Percentiles rank a stretch among this genome's conserved stretches.
These are phyloP conservation scores for Bruguiera hainesii DNA, from an alignment of 441 rosid species.

Conservation along the genomic window DNA sequence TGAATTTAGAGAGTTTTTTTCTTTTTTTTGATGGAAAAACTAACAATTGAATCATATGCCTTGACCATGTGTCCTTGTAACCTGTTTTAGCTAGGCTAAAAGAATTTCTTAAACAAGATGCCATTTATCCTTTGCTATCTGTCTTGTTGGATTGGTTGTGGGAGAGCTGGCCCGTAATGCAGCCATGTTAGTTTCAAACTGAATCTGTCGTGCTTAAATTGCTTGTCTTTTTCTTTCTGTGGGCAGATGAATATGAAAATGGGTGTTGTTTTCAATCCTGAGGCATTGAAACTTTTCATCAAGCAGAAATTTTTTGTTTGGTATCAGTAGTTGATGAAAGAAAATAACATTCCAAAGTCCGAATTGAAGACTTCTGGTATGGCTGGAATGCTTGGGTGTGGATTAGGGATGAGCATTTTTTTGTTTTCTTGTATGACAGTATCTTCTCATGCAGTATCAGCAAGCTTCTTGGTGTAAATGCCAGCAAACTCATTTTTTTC, in stretches of 20 bases:
- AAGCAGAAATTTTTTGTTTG: constrained; percentile 72
- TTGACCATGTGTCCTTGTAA: background rate
- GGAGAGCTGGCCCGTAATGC: constrained; percentile 52
- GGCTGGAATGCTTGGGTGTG: constrained; percentile 93
- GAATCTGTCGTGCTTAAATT: background rate
- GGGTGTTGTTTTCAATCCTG: constrained; percentile 90
- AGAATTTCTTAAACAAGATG: constrained; percentile 63
- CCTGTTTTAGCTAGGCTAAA: constrained; percentile 46
- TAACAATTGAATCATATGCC: too few species aligned
- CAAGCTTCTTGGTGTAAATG: background rate
- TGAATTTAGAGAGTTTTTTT: too few species aligned
- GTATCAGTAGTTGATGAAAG: constrained; percentile 61
- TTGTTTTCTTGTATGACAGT: background rate
- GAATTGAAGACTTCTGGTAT: constrained; percentile 67
- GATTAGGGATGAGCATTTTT: constrained; percentile 64
- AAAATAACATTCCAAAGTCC: constrained; percentile 53
- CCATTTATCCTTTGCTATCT: constrained; percentile 79
- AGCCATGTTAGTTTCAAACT: constrained; percentile 50
- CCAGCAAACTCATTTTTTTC: background rate
- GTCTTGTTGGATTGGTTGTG: constrained; percentile 79
- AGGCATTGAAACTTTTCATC: constrained; percentile 73
- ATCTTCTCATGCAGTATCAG: background rate
- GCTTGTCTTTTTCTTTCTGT: background rate
- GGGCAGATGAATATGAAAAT: constrained; percentile 75
- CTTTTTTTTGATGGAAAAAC: too few species aligned